Evolutionary conservation across 345 rosid species (phyloP).

Genomic region (Euphorbia pulcherrima): DNA sequence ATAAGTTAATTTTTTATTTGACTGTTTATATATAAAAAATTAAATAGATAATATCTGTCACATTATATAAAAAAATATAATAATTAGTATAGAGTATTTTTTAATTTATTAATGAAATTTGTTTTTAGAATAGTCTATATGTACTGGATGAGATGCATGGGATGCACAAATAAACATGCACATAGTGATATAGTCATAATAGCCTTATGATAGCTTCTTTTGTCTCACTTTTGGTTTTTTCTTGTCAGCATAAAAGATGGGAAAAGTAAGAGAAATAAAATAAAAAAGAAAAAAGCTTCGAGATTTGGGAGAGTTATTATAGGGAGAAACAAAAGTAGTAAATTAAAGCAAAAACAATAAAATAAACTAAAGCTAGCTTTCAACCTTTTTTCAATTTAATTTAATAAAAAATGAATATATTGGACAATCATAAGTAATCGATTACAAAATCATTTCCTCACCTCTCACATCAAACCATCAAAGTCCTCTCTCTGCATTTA

Average conservation of each 20-base stretch:
- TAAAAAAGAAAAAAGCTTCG: conserved; percentile 8
- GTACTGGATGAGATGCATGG: conserved; percentile 17
- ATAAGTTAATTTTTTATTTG: too few relatives aligned
- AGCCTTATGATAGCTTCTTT: conserved; percentile 22
- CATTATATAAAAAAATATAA: too few relatives aligned
- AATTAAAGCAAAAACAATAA: neutral
- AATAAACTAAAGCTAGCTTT: neutral
- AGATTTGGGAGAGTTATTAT: neutral
- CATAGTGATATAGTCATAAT: conserved; percentile 20
- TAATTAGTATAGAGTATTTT: too few relatives aligned
- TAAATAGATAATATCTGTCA: too few relatives aligned
- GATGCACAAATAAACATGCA: conserved; percentile 12
- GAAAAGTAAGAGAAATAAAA: conserved; percentile 13
- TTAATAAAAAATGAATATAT: neutral
- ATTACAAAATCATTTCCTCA: conserved; percentile 46
- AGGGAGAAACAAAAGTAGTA: neutral
- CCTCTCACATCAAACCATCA: conserved; percentile 33
- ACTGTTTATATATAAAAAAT: too few relatives aligned
- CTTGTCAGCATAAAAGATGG: conserved; percentile 21
- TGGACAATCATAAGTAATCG: conserved; percentile 51
- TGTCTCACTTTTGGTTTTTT: conserved; percentile 21
- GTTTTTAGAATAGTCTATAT: too few relatives aligned
- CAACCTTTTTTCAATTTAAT: too few relatives aligned
- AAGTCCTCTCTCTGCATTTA: conserved; percentile 29
- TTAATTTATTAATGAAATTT: too few relatives aligned